These are phyloP conservation scores for Hypoxylon intermedium DNA, from an alignment of 495 filamentous ascomycete species.

Conservation along the genomic window DNA sequence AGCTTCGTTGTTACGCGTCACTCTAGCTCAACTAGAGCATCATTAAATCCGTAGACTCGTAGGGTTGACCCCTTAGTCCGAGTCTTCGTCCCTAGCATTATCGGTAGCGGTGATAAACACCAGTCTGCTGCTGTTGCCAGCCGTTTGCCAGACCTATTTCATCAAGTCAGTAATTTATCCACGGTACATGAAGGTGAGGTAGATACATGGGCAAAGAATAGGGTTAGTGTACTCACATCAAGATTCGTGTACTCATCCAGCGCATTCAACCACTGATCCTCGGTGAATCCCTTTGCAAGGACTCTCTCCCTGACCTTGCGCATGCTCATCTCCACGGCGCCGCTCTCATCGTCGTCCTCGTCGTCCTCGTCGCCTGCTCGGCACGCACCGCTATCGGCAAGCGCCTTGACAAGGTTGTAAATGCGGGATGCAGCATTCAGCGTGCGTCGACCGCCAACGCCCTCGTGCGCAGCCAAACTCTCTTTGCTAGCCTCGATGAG, in stretches of 20 bases:
- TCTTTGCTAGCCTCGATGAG: constrained; percentile 92
- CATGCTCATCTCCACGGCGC: constrained; percentile 78
- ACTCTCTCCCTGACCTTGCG: constrained; percentile 86
- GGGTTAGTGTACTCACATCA: constrained; percentile 71
- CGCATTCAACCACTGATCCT: constrained; percentile 84
- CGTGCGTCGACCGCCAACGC: constrained; percentile 62
- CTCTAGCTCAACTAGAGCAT: neutral
- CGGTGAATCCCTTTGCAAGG: constrained; percentile 94
- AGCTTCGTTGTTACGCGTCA: neutral
- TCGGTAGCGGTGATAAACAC: constrained; percentile 69
- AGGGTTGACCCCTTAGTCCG: constrained; percentile 3
- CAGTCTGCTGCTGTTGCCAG: constrained; percentile 81
- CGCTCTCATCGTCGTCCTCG: constrained; percentile 42
- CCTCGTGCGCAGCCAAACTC: constrained; percentile 70
- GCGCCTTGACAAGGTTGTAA: constrained; percentile 85
- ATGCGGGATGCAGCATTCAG: constrained; percentile 88
- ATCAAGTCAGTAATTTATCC: constrained; percentile 35
- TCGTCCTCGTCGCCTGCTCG: constrained; percentile 64
- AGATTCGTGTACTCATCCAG: constrained; percentile 88
- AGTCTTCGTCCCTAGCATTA: constrained; percentile 39
- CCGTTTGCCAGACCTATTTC: constrained; percentile 90
- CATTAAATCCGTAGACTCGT: neutral
- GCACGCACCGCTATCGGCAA: constrained; percentile 78
- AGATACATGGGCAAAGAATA: constrained; percentile 1
- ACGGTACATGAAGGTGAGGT: no score